Conservation (phyloP, 2,329 filamentous ascomycete genomes). For the Onygenales sp. region DNA sequence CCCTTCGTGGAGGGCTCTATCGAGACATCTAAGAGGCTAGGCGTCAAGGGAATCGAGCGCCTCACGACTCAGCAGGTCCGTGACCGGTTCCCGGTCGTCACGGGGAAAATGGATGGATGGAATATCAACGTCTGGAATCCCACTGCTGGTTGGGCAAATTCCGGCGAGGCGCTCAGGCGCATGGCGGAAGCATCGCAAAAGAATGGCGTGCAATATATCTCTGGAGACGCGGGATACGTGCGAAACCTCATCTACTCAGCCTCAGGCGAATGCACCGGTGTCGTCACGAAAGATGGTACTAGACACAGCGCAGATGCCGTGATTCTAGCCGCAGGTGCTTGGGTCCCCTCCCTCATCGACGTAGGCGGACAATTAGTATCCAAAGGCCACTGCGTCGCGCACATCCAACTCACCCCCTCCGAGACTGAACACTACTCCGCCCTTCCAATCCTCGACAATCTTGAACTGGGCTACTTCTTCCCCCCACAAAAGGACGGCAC, state of each 20-base stretch:
- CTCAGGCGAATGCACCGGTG: conserved; percentile 33
- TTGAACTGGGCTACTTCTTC: conserved; percentile 42
- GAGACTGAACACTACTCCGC: conserved; percentile 38
- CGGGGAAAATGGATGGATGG: not conserved
- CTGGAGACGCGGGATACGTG: conserved; percentile 31
- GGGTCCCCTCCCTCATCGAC: conserved; percentile 38
- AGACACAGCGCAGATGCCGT: conserved; percentile 34
- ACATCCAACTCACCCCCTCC: conserved; percentile 39
- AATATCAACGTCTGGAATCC: conserved; percentile 17
- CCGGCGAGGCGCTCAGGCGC: conserved; percentile 37
- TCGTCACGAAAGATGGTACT: conserved; percentile 33
- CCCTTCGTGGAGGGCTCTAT: not conserved
- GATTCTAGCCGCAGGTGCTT: conserved; percentile 43
- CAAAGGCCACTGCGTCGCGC: conserved; percentile 45
- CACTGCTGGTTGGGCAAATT: conserved; percentile 46
- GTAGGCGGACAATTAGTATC: conserved; percentile 45
- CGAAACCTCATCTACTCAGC: conserved; percentile 27
- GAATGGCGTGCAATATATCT: conserved; percentile 38
- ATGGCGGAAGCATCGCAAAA: conserved; percentile 13
- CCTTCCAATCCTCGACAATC: conserved; percentile 42
- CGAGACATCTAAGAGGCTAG: not conserved
- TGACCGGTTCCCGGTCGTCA: not conserved
- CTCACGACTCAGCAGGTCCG: not conserved
- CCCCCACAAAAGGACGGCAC: conserved; percentile 19
- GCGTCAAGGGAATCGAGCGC: not conserved